These are phyloP conservation scores for Penicillium verhagenii DNA, from an alignment of 495 filamentous ascomycete species.

Conservation along the genomic window DNA sequence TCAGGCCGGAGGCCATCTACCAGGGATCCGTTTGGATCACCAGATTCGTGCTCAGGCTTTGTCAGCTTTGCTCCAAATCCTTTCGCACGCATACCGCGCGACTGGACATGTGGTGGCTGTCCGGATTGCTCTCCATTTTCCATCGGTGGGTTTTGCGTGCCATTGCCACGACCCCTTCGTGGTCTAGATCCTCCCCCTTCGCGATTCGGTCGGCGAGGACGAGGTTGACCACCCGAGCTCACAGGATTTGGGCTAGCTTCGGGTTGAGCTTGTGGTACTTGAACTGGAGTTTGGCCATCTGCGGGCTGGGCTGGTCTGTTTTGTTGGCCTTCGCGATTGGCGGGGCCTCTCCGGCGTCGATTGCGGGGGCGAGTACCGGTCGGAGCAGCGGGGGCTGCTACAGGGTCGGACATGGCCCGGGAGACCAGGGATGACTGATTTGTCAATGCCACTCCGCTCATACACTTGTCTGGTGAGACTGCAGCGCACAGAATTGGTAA, in stretches of 20 bases:
- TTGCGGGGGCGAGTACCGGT: constrained; percentile 29
- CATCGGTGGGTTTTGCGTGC: constrained; percentile 21
- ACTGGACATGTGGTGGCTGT: constrained; percentile 8
- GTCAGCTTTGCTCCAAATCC: constrained; percentile 55
- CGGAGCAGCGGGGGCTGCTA: constrained; percentile 16
- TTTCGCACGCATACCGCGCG: constrained; percentile 41
- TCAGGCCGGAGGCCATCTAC: constrained; percentile 37
- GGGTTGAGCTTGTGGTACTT: constrained; percentile 6
- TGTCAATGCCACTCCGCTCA: constrained; percentile 11
- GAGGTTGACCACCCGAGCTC: constrained; percentile 13
- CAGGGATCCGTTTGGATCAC: constrained; percentile 25
- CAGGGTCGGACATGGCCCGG: constrained; percentile 23
- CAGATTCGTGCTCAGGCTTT: constrained; percentile 25
- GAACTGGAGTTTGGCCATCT: constrained; percentile 7
- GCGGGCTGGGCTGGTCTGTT: constrained; percentile 7
- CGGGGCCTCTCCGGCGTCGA: constrained; percentile 35
- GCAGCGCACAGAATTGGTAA: neutral
- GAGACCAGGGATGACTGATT: constrained; percentile 3
- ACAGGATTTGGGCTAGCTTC: neutral
- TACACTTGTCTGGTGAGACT: constrained; percentile 4
- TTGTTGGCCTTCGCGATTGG: constrained; percentile 22
- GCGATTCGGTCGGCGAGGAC: constrained; percentile 33
- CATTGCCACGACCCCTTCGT: constrained; percentile 27
- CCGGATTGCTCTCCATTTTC: constrained; percentile 18
- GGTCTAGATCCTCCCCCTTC: constrained; percentile 41